Evolutionary conservation across 805 yeast genomes (phyloP).

Genomic region (Tetrapisispora fleetii): DNA sequence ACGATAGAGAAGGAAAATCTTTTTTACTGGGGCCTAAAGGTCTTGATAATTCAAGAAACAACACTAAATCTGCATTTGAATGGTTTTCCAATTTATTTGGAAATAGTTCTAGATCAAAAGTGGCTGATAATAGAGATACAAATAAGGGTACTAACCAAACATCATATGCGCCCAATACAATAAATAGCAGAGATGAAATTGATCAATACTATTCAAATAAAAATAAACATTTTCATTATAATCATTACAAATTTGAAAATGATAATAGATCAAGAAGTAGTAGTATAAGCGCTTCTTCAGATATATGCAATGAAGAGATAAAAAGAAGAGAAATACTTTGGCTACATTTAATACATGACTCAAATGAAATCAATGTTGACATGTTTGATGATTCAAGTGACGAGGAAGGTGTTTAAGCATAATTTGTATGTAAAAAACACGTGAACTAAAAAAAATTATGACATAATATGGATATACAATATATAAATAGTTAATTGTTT

Average conservation of each 20-base stretch:
- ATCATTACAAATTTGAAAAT: conserved; percentile 2
- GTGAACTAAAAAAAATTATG: background rate
- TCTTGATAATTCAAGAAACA: background rate
- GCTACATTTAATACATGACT: conserved; percentile 13
- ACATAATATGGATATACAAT: background rate
- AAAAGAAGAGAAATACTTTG: conserved; percentile 18
- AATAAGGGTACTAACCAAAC: too few species aligned
- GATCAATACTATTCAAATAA: background rate
- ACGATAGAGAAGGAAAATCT: background rate
- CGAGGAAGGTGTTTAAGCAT: conserved; percentile 12
- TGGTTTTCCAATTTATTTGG: background rate
- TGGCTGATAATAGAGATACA: background rate
- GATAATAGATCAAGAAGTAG: conserved; percentile 2
- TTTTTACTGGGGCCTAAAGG: background rate
- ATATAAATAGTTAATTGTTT: too few species aligned
- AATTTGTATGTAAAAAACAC: background rate
- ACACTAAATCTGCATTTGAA: background rate
- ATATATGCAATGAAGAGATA: conserved; percentile 4
- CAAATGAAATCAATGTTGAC: conserved; percentile 13
- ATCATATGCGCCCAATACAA: background rate
- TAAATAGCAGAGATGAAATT: background rate
- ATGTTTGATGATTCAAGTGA: conserved; percentile 27
- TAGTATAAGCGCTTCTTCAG: conserved; percentile 1
- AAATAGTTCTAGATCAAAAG: background rate
- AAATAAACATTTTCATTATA: conserved; percentile 1